Evolutionary conservation across 2,329 filamentous ascomycete genomes (phyloP).

Genomic region (Capronia epimyces): DNA sequence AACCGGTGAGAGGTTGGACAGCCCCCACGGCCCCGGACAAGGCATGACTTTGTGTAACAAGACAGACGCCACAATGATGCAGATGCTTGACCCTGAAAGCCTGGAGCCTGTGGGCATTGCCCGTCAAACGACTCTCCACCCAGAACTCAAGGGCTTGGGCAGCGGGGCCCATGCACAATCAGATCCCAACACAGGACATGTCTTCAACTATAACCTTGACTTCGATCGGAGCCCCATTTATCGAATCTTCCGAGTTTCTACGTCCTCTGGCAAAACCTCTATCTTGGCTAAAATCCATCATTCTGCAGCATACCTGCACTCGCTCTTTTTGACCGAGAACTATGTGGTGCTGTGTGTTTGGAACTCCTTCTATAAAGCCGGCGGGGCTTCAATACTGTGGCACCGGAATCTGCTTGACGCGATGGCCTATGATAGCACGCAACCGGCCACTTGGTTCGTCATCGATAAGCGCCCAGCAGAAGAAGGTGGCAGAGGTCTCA

Average conservation of each 20-base stretch:
- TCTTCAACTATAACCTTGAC: conserved; percentile 77
- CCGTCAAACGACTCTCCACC: conserved; percentile 58
- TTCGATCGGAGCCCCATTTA: conserved; percentile 53
- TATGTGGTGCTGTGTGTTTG: conserved; percentile 71
- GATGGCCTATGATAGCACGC: conserved; percentile 57
- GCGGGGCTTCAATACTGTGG: conserved; percentile 58
- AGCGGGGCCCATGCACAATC: conserved; percentile 66
- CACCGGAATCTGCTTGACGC: conserved; percentile 63
- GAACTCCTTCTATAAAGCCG: conserved; percentile 54
- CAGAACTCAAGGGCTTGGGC: conserved; percentile 60
- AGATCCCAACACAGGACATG: conserved; percentile 66
- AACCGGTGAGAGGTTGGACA: conserved; percentile 23
- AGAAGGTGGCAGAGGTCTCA: conserved; percentile 54
- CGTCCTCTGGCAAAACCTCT: conserved; percentile 58
- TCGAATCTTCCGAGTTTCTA: conserved; percentile 62
- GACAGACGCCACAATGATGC: conserved; percentile 53
- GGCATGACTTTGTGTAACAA: conserved; percentile 54
- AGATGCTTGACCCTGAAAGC: conserved; percentile 62
- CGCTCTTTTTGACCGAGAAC: conserved; percentile 65
- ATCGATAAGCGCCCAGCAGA: conserved; percentile 53
- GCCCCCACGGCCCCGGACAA: conserved; percentile 24
- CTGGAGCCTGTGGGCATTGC: conserved; percentile 66
- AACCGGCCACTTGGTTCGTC: conserved; percentile 64
- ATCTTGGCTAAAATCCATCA: conserved; percentile 63
- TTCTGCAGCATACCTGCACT: conserved; percentile 71